A percentile compares a stretch with the other conserved stretches of the same genome.
phyloP scores from a whole-genome alignment of 1,284 basidiomycete species.

The Exobasidium rhododendri region DNA sequence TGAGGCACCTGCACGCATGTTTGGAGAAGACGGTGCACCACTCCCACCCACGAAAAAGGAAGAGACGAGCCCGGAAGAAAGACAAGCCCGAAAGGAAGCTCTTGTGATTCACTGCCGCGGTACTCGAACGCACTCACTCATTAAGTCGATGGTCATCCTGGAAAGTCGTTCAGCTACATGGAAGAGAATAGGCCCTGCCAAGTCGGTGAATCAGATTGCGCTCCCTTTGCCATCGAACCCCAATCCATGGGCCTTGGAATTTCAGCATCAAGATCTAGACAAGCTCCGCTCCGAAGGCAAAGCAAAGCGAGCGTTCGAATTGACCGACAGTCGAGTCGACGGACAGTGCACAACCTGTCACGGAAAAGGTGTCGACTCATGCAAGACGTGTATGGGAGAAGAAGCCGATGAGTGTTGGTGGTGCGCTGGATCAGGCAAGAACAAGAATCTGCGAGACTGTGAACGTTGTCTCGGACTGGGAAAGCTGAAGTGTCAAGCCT shows the following conservation, averaged over 20 bases:
- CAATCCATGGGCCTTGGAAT: conserved; percentile 36
- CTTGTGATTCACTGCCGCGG: conserved; percentile 25
- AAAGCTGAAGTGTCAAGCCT: conserved; percentile 34
- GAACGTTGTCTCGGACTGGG: conserved; percentile 36
- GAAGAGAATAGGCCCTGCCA: conserved; percentile 25
- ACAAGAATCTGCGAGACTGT: conserved; percentile 17
- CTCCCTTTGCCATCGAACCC: conserved; percentile 27
- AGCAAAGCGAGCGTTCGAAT: conserved; percentile 34
- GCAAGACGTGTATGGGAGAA: conserved; percentile 30
- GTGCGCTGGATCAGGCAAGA: conserved; percentile 42
- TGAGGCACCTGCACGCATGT: conserved; percentile 26
- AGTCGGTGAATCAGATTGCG: neutral
- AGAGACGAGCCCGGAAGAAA: conserved; percentile 35
- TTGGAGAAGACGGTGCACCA: conserved; percentile 34
- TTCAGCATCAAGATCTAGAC: conserved; percentile 32
- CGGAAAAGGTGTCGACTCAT: conserved; percentile 22
- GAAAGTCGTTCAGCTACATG: conserved; percentile 29
- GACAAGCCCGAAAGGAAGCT: conserved; percentile 26
- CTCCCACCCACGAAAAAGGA: conserved; percentile 39
- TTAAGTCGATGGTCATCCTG: conserved; percentile 45
- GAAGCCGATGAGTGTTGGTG: conserved; percentile 44
- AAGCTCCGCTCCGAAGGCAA: conserved; percentile 30
- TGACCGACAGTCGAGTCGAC: conserved; percentile 28
- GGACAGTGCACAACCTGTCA: conserved; percentile 30
- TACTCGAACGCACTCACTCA: conserved; percentile 31